A percentile compares a stretch with the other conserved stretches of the same genome.
phyloP scores from a whole-genome alignment of 495 filamentous ascomycete species.

The Hypoxylon cercidicola region DNA sequence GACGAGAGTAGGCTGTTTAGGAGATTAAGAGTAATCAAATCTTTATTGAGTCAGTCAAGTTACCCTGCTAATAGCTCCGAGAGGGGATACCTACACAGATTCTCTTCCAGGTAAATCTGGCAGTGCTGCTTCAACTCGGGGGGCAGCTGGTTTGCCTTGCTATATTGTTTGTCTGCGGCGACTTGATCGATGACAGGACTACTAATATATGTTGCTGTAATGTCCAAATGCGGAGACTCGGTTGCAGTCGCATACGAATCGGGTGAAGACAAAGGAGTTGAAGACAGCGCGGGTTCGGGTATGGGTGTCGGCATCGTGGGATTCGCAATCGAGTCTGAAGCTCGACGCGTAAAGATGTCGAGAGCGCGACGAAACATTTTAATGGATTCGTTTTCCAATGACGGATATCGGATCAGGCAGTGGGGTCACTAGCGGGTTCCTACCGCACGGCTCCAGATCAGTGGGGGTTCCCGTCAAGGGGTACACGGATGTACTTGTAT shows the following conservation, averaged over 20 bases:
- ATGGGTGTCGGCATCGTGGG: constrained; percentile 17
- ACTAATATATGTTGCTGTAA: constrained; percentile 17
- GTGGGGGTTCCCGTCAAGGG: background rate
- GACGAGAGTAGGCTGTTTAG: constrained; percentile 70
- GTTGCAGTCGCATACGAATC: constrained; percentile 35
- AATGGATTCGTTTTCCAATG: background rate
- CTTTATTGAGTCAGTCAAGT: constrained; percentile 51
- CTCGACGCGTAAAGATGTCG: constrained; percentile 32
- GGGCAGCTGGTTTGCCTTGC: constrained; percentile 64
- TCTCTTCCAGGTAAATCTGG: constrained; percentile 79
- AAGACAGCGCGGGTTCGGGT: background rate
- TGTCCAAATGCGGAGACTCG: constrained; percentile 17
- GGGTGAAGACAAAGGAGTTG: constrained; percentile 27
- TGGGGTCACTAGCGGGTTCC: background rate
- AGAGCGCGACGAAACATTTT: constrained; percentile 33
- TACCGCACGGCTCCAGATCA: too few relatives aligned
- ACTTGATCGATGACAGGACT: constrained; percentile 28
- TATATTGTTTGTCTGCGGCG: constrained; percentile 50
- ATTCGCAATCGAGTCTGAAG: constrained; percentile 5
- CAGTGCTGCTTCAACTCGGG: constrained; percentile 71
- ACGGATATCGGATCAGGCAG: background rate
- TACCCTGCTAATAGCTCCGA: background rate
- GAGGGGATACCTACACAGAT: constrained; percentile 65
- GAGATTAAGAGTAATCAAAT: constrained; percentile 73
- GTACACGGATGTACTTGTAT: background rate